Evolutionary conservation across 2,329 filamentous ascomycete species (phyloP).

Genomic region (Nannizzia gypsea): DNA sequence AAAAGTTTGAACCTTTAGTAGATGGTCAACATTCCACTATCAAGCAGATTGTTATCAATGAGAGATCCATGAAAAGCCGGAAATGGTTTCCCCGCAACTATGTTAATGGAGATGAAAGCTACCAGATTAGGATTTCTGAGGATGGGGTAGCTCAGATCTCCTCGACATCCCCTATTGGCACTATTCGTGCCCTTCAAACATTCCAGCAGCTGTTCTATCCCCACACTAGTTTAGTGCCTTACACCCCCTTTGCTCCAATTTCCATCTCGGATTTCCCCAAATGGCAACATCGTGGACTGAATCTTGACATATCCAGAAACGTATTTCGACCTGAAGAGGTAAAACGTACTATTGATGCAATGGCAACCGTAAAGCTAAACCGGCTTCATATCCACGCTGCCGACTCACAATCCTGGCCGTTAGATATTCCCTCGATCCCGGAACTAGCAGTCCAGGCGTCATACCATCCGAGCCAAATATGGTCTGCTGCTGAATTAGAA

Average conservation of each 20-base stretch:
- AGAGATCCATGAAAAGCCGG: conserved; percentile 6
- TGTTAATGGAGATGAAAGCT: conserved; percentile 18
- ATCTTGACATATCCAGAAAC: conserved; percentile 65
- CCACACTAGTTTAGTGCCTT: conserved; percentile 32
- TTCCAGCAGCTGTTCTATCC: conserved; percentile 22
- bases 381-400: conserved; percentile 40
- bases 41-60: conserved; percentile 16
- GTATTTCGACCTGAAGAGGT: conserved; percentile 59
- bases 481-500: conserved; percentile 53
- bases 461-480: conserved; percentile 55
- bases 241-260: conserved; percentile 61
- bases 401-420: conserved; percentile 46
- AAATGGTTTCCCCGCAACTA: conserved; percentile 11
- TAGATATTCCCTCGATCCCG: conserved; percentile 58
- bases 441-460: conserved; percentile 61
- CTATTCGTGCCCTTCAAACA: conserved; percentile 20
- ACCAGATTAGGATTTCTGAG: conserved; percentile 17
- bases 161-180: conserved; percentile 18
- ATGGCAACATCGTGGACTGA: conserved; percentile 65
- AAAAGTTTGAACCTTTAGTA: conserved; percentile 17
- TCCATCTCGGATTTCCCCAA: conserved; percentile 59
- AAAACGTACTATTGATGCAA: conserved; percentile 64
- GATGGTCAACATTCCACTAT: conserved; percentile 8
- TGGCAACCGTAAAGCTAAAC: conserved; percentile 40
- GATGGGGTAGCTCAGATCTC: conserved; percentile 16